These are phyloP conservation scores for Darksidea phi DNA, from an alignment of 495 filamentous ascomycete genomes.

Conservation along the genomic window DNA sequence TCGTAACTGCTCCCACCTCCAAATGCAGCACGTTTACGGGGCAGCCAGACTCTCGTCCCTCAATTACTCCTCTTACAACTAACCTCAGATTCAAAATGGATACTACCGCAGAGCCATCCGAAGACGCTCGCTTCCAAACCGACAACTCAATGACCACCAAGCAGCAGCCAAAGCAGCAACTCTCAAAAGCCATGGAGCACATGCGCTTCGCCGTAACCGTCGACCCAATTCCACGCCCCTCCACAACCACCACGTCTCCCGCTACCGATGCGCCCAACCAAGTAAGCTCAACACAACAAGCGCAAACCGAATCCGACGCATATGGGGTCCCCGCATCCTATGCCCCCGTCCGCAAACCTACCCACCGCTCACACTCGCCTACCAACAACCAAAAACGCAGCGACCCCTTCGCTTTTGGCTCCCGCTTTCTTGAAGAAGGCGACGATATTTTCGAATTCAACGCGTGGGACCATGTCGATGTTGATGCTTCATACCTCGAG, in stretches of 20 bases:
- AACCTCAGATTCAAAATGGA: conserved; percentile 4
- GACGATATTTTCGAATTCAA: conserved; percentile 95
- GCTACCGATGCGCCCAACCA: conserved; percentile 16
- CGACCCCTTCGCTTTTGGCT: conserved; percentile 94
- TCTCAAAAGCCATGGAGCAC: conserved; percentile 48
- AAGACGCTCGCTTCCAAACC: conserved; percentile 14
- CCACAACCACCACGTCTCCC: conserved; percentile 3
- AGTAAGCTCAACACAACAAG: conserved; percentile 13
- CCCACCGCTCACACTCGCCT: conserved; percentile 54
- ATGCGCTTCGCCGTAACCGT: conserved; percentile 45
- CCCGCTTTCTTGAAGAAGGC: conserved; percentile 73
- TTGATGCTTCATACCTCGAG: conserved; percentile 76
- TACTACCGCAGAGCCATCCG: not conserved
- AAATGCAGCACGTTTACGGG: too few relatives aligned
- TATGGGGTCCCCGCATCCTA: conserved; percentile 52
- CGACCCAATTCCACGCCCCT: conserved; percentile 24
- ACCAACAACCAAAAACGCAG: conserved; percentile 70
- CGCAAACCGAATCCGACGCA: conserved; percentile 34
- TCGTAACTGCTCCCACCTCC: not conserved
- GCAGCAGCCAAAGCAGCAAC: conserved; percentile 36
- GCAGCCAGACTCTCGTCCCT: too few relatives aligned
- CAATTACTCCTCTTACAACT: too few relatives aligned
- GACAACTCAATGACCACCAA: conserved; percentile 25
- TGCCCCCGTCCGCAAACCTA: conserved; percentile 40
- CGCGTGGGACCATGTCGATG: conserved; percentile 95